Evolutionary conservation across 352 stramenopile species (phyloP), one percentile per base, ranked within the genome.

Genomic region (Pythium oligandrum): DNA sequence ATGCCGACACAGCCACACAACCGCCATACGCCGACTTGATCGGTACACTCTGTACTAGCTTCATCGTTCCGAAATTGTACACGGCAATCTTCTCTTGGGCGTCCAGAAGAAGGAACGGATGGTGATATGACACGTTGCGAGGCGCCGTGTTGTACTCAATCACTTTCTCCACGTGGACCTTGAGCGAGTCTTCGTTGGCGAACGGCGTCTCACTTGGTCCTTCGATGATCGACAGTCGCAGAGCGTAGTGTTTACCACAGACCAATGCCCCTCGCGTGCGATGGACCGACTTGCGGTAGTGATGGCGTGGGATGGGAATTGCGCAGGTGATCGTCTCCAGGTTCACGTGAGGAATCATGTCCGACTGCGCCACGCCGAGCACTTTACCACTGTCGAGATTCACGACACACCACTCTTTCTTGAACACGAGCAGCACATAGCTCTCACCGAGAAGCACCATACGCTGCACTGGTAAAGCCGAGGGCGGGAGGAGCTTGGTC

Each of bases 81-180:
- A 90, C 83, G 0, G 66, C 62, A 40, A 91, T 40, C 38, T 69
- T 56, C 43, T 92, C 80, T 30, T 60, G 48, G 37, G 82, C 67
- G 30, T 88, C 71, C 4, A 91, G 55, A 35, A 94, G 51, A 42
- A 94, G 45, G 48, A 87, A 86, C 8, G 81, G 83, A 26, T 88
- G 73, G 58, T 92, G 81, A 57, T 74, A 82, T 50, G 67, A 76
- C 1, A 58, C 75, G 1, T 48, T 60, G 8, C 66, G 66, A 1
- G 80, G 80, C 1, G 75, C 37, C 10, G 57, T 57, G 30, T 78
- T 74, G 56, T 81, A 86, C 54, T 69, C 63, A 36, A 88, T 34
- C 31, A 75, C 60, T 31, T 64, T 68, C 48, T 84, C 70, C 11
- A 82, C 68, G 31, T 70, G 72, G 36, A 90, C 47, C 38, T 65